Percentiles rank a stretch among this genome's conserved stretches.
Evolutionary conservation across 164 flowering plant genomes (phyloP).

Genomic region (Tinospora cordifolia): DNA sequence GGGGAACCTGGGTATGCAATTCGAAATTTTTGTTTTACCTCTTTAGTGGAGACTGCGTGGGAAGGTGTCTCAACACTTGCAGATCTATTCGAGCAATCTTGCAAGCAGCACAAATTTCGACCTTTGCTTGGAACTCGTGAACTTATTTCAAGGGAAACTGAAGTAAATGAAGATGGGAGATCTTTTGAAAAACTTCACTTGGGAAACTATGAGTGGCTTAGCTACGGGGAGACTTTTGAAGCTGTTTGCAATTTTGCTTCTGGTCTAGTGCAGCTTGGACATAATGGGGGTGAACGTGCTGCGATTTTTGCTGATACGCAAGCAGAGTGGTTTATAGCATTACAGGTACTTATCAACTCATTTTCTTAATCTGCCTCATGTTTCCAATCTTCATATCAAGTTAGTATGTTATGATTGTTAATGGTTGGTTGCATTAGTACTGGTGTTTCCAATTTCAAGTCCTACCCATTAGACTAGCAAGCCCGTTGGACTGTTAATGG

Average conservation of each 20-base stretch:
- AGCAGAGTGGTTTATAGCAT: constrained; percentile 85
- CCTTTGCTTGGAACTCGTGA: constrained; percentile 65
- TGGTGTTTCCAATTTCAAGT: too few relatives aligned
- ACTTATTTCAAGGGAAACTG: constrained; percentile 54
- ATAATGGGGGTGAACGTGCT: constrained; percentile 61
- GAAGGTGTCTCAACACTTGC: constrained; percentile 81
- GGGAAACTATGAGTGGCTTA: constrained; percentile 83
- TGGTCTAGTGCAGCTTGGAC: constrained; percentile 78
- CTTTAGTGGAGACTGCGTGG: constrained; percentile 68
- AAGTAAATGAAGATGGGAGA: constrained; percentile 55
- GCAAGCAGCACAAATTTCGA: constrained; percentile 37
- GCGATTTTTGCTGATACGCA: constrained; percentile 96
- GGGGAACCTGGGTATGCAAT: too few relatives aligned
- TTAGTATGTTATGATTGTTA: too few relatives aligned
- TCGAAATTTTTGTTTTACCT: too few relatives aligned
- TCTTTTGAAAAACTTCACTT: constrained; percentile 90
- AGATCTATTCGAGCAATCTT: constrained; percentile 72
- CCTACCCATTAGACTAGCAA: too few relatives aligned
- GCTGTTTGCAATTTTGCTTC: constrained; percentile 67
- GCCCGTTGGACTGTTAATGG: too few relatives aligned
- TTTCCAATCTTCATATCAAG: constrained; percentile 3
- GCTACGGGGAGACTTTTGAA: constrained; percentile 65
- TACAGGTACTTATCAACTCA: constrained; percentile 54
- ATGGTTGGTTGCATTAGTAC: too few relatives aligned
- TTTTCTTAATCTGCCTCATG: too few relatives aligned